phyloP scores from a whole-genome alignment of 176 grass and related monocot species.

The Carex scoparia region DNA sequence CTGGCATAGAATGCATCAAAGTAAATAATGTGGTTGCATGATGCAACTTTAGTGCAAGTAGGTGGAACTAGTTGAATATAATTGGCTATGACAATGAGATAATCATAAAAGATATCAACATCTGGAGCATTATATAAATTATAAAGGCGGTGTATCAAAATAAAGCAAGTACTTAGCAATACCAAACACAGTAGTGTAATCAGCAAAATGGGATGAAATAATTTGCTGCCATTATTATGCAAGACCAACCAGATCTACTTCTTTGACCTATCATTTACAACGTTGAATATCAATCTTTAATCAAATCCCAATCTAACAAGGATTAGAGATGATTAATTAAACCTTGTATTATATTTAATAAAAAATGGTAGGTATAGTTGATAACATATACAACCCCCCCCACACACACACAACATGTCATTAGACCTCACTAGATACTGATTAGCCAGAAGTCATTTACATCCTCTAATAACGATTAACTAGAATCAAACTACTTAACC shows the following conservation, averaged over 20 bases:
- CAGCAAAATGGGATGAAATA: neutral
- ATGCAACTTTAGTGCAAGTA: neutral
- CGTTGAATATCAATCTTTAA: neutral
- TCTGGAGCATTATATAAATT: neutral
- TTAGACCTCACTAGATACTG: neutral
- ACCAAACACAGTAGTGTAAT: constrained; percentile 1
- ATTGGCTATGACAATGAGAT: neutral
- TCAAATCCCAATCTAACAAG: neutral
- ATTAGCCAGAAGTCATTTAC: neutral
- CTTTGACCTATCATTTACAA: constrained; percentile 13
- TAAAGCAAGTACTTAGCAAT: neutral
- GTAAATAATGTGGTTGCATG: neutral
- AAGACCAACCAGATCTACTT: neutral
- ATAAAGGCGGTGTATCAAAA: constrained; percentile 4
- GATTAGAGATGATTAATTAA: neutral
- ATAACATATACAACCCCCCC: neutral
- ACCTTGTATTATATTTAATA: neutral
- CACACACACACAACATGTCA: neutral
- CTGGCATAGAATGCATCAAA: neutral
- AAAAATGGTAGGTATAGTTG: neutral
- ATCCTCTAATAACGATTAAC: neutral
- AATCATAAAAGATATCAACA: neutral
- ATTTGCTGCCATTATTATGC: neutral
- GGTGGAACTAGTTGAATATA: neutral
- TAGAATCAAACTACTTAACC: neutral